Evolutionary conservation across 2,329 filamentous ascomycete species (phyloP).

Genomic region (Magnaporthiopsis incrustans): DNA sequence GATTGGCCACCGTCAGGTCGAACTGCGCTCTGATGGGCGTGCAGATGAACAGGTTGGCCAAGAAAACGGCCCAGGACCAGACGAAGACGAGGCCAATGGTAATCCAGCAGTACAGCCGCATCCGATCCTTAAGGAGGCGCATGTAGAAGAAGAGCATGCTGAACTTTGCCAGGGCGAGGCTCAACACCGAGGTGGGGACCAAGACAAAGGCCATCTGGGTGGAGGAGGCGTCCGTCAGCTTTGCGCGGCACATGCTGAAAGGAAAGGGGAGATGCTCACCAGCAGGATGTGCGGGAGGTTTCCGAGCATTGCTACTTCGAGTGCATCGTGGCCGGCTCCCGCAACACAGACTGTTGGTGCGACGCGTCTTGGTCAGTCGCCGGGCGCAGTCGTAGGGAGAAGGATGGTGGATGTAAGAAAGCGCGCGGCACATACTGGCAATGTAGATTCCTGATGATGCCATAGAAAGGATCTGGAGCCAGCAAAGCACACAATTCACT

Average conservation of each 20-base stretch:
- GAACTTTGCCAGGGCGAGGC: slow-evolving; percentile 25
- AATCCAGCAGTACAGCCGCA: slow-evolving; percentile 22
- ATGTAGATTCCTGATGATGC: too few relatives aligned
- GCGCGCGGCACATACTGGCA: too few relatives aligned
- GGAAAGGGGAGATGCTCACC: neutral
- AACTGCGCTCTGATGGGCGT: slow-evolving; percentile 18
- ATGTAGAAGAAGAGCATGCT: slow-evolving; percentile 34
- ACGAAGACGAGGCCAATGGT: slow-evolving; percentile 17
- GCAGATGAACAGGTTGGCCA: slow-evolving; percentile 23
- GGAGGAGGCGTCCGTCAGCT: slow-evolving; percentile 12
- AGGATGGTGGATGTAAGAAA: too few relatives aligned
- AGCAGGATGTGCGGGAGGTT: neutral
- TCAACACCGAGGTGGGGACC: slow-evolving; percentile 19
- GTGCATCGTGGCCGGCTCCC: neutral
- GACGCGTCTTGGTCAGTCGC: too few relatives aligned
- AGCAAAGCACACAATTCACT: too few relatives aligned
- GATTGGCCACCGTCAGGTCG: slow-evolving; percentile 9
- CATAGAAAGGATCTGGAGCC: too few relatives aligned
- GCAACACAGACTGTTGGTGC: neutral
- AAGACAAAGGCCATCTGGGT: slow-evolving; percentile 28
- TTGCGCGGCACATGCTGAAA: neutral
- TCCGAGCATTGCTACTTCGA: neutral
- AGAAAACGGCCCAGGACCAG: slow-evolving; percentile 20
- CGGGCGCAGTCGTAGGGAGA: too few relatives aligned
- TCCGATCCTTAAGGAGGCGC: slow-evolving; percentile 29